Percentiles rank a stretch among this genome's conserved stretches.
These are phyloP conservation scores for Crataegus laevigata DNA, from an alignment of 306 rosid species.

Conservation along the genomic window DNA sequence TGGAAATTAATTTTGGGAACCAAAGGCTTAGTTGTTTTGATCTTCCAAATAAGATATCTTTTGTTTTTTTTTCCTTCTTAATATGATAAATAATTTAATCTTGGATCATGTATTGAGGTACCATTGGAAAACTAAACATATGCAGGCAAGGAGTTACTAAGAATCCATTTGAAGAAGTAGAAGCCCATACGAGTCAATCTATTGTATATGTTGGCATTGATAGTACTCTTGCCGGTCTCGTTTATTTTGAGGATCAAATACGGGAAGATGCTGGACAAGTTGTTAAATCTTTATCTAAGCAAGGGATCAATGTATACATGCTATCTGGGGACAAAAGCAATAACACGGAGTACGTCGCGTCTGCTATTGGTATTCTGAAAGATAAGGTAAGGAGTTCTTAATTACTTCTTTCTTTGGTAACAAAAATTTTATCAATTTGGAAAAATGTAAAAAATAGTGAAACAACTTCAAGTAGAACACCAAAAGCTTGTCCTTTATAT, in stretches of 20 bases:
- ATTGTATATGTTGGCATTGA: conserved; percentile 76
- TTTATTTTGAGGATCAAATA: conserved; percentile 84
- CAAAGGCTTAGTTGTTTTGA: neutral
- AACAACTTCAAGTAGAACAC: neutral
- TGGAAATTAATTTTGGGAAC: conserved; percentile 3
- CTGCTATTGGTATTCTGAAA: conserved; percentile 72
- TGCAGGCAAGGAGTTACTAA: conserved; percentile 63
- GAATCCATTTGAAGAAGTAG: conserved; percentile 44
- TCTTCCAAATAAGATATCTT: neutral
- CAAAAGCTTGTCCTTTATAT: neutral
- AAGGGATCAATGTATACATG: conserved; percentile 71
- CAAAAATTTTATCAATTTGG: too few species aligned
- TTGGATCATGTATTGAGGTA: neutral
- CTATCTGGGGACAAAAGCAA: conserved; percentile 86
- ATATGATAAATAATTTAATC: neutral
- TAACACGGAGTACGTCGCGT: conserved; percentile 79
- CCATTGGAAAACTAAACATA: conserved; percentile 3
- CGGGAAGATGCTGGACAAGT: conserved; percentile 75
- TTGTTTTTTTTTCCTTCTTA: neutral
- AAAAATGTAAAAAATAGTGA: too few species aligned
- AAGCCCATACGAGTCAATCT: conserved; percentile 50
- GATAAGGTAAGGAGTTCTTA: conserved; percentile 44
- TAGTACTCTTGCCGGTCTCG: conserved; percentile 59
- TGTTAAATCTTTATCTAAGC: conserved; percentile 53
- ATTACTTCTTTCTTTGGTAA: neutral